Percentiles rank a stretch among this genome's conserved stretches.
Evolutionary conservation across 2,329 filamentous ascomycete genomes (phyloP).

Genomic region (Paramyrothecium roridum): DNA sequence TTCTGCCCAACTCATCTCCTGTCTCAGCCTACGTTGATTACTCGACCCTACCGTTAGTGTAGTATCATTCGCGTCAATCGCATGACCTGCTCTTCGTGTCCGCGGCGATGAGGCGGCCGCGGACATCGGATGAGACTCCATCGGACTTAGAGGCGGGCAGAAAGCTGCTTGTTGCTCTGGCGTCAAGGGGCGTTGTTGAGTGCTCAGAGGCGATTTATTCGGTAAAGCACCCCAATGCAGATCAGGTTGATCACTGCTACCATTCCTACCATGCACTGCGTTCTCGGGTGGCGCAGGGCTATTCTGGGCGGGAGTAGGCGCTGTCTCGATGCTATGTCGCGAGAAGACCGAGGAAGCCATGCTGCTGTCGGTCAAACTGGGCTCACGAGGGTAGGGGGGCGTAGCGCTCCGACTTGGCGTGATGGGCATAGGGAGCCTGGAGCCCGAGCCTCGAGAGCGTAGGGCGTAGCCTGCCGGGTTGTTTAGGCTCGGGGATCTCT

Average conservation of each 20-base stretch:
- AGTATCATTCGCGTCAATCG: slow-evolving; percentile 12
- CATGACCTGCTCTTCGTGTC: slow-evolving; percentile 14
- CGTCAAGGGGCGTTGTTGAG: neutral
- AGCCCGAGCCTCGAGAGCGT: slow-evolving; percentile 31
- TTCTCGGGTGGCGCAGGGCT: slow-evolving; percentile 23
- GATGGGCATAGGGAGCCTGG: slow-evolving; percentile 33
- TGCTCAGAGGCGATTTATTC: neutral
- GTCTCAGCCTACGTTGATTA: slow-evolving; percentile 27
- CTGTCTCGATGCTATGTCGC: slow-evolving; percentile 28
- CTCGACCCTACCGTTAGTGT: slow-evolving; percentile 7
- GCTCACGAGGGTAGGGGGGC: slow-evolving; percentile 29
- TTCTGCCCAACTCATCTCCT: slow-evolving; percentile 37
- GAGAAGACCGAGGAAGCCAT: slow-evolving; percentile 39
- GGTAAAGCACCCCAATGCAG: slow-evolving; percentile 1
- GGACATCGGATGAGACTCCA: neutral
- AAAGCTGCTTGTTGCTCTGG: neutral
- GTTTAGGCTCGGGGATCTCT: slow-evolving; percentile 20
- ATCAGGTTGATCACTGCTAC: slow-evolving; percentile 9
- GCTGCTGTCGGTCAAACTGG: slow-evolving; percentile 39
- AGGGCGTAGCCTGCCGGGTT: slow-evolving; percentile 23
- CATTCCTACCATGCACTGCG: slow-evolving; percentile 9
- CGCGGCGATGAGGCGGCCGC: neutral
- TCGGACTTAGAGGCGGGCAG: neutral
- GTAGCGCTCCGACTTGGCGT: slow-evolving; percentile 34
- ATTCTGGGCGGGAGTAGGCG: slow-evolving; percentile 24